These are phyloP conservation scores for Penicillium bovifimosum DNA, from an alignment of 495 filamentous ascomycete genomes.

Conservation along the genomic window DNA sequence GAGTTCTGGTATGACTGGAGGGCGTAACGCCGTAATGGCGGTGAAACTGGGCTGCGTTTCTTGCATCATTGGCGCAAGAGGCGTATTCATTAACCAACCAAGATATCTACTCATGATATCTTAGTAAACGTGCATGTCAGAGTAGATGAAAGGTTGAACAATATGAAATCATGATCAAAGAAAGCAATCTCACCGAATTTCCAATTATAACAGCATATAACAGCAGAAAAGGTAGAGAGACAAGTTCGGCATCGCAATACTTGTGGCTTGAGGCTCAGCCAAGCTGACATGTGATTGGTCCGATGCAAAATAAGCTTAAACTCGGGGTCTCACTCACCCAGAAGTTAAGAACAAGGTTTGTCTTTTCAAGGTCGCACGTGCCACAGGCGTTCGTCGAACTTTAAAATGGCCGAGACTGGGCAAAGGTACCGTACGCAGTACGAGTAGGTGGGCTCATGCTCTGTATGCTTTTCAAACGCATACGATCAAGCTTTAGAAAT, in stretches of 20 bases:
- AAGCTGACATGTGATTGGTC: neutral
- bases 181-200: too few relatives aligned
- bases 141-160: neutral
- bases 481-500: too few relatives aligned
- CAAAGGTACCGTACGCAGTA: too few relatives aligned
- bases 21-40: neutral
- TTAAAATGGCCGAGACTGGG: too few relatives aligned
- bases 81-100: neutral
- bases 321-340: neutral
- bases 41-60: neutral
- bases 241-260: too few relatives aligned
- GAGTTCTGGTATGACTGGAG: constrained; percentile 56
- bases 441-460: too few relatives aligned
- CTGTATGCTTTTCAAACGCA: too few relatives aligned
- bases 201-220: too few relatives aligned
- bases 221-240: too few relatives aligned
- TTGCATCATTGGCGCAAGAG: neutral
- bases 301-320: neutral
- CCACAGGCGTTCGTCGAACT: too few relatives aligned
- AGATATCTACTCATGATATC: neutral
- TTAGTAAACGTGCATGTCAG: neutral
- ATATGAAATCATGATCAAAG: neutral
- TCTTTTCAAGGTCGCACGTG: neutral
- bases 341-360: neutral
- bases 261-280: neutral